Evolutionary conservation across 441 rosid genomes (phyloP).

Genomic region (Dalechampia spathulata): DNA sequence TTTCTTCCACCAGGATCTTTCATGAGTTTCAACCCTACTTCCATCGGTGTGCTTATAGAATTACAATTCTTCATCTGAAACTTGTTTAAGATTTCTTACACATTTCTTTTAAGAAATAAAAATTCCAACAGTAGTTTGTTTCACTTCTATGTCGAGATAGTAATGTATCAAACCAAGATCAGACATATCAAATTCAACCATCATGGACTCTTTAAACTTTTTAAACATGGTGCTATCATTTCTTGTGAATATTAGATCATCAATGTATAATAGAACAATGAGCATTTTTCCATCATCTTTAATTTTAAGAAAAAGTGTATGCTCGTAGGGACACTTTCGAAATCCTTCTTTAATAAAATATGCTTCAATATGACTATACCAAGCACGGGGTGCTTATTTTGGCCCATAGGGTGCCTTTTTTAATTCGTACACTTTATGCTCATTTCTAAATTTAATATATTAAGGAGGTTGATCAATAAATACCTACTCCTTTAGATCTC

Average conservation of each 20-base stretch:
- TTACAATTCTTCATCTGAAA: neutral
- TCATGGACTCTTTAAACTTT: neutral
- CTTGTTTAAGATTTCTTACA: neutral
- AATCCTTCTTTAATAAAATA: neutral
- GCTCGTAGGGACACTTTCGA: too few species aligned
- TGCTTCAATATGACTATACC: neutral
- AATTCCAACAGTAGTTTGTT: neutral
- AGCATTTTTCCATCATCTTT: neutral
- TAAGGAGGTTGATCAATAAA: too few species aligned
- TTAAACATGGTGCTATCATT: neutral
- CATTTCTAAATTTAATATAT: too few species aligned
- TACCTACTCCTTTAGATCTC: too few species aligned
- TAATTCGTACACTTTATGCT: too few species aligned
- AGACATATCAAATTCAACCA: neutral
- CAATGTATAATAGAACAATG: neutral
- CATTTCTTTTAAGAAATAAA: neutral
- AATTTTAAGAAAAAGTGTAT: neutral
- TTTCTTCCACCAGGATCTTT: neutral
- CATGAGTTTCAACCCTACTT: neutral
- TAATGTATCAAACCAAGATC: neutral
- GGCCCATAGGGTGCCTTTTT: too few species aligned
- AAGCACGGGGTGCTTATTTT: neutral
- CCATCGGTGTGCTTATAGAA: neutral
- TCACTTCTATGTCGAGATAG: neutral
- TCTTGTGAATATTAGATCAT: neutral